Evolutionary conservation across 1,284 basidiomycete genomes (phyloP).

Genomic region (Lignosus rhinocerotis): DNA sequence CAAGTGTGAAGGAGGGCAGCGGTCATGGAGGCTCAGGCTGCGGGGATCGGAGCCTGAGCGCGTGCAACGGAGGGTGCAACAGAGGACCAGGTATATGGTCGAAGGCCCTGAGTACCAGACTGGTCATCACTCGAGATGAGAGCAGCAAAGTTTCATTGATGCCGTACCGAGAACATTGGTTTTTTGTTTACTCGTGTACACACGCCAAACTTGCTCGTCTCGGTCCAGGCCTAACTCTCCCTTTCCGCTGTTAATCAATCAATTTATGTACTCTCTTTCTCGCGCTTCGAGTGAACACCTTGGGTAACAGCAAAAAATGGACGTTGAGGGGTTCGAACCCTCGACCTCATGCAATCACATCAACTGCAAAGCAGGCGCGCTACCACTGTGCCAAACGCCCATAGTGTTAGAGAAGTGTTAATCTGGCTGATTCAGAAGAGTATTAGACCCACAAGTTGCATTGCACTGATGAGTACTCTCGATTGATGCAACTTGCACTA

Average conservation of each 20-base stretch:
- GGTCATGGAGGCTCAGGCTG: constrained; percentile 16
- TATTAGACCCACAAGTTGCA: too few species aligned
- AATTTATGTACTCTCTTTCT: constrained; percentile 9
- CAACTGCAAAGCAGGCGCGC: constrained; percentile 29
- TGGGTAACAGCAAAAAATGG: constrained; percentile 13
- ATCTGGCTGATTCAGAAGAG: too few species aligned
- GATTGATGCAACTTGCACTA: too few species aligned
- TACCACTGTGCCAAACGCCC: constrained; percentile 33
- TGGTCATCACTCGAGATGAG: neutral
- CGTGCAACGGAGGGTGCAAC: neutral
- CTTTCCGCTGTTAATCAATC: constrained; percentile 24
- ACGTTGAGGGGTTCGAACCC: constrained; percentile 33
- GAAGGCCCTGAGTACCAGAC: neutral
- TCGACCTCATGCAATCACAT: constrained; percentile 27
- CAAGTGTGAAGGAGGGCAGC: constrained; percentile 3
- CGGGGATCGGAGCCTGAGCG: constrained; percentile 8
- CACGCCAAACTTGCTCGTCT: constrained; percentile 11
- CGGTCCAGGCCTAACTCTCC: constrained; percentile 17
- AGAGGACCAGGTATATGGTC: constrained; percentile 4
- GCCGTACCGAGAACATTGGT: constrained; percentile 18
- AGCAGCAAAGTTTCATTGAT: constrained; percentile 22
- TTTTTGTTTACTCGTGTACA: constrained; percentile 24
- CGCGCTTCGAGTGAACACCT: too few species aligned
- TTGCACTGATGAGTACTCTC: too few species aligned
- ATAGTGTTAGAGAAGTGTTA: too few species aligned